Evolutionary conservation across 257 asterid genomes (phyloP).

Genomic region (Scutellaria minor): DNA sequence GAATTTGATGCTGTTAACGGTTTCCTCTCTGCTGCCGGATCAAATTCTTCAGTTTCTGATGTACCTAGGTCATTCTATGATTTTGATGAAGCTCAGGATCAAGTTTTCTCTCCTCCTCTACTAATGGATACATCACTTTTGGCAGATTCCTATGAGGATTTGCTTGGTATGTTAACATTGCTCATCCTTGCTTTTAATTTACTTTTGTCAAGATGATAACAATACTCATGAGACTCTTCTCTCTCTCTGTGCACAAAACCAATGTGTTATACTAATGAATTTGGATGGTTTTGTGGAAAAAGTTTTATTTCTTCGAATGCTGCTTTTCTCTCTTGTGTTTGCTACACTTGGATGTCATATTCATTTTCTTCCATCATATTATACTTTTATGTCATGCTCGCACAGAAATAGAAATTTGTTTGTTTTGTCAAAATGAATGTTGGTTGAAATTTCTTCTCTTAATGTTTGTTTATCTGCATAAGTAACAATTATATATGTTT

Average conservation of each 20-base stretch:
- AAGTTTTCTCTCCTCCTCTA: constrained; percentile 95
- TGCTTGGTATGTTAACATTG: constrained; percentile 70
- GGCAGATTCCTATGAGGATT: constrained; percentile 88
- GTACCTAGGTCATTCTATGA: constrained; percentile 79
- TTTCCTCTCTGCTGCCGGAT: constrained; percentile 78
- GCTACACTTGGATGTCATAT: background rate
- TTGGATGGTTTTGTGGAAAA: background rate
- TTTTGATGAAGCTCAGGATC: constrained; percentile 75
- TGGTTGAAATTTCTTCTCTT: background rate
- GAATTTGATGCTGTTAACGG: constrained; percentile 73
- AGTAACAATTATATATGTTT: background rate
- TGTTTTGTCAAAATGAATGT: background rate
- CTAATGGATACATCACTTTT: constrained; percentile 77
- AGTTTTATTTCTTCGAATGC: background rate
- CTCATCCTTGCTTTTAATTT: constrained; percentile 20
- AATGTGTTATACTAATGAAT: background rate
- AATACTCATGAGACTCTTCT: constrained; percentile 9
- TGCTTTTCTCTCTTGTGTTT: constrained; percentile 8
- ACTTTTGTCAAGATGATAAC: constrained; percentile 20
- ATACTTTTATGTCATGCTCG: constrained; percentile 1
- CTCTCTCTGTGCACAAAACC: background rate
- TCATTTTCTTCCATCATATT: background rate
- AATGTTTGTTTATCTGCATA: background rate
- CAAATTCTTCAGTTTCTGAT: constrained; percentile 77
- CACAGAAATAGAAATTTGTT: background rate